phyloP scores from a whole-genome alignment of 2,329 filamentous ascomycete genomes.

The Bipolaris oryzae region DNA sequence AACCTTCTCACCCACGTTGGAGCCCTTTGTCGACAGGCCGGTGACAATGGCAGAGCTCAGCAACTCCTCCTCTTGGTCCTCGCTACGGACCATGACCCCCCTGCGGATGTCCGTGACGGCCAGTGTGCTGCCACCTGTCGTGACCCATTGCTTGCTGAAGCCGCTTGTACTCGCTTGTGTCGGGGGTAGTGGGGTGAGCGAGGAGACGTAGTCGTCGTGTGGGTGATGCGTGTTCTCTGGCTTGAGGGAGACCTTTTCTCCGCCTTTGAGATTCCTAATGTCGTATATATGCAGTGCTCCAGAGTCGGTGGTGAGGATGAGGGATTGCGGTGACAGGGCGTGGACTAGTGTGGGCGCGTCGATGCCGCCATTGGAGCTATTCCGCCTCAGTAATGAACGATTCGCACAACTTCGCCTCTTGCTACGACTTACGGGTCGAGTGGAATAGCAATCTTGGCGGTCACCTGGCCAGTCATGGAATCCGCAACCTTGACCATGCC shows the following conservation, averaged over 20 bases:
- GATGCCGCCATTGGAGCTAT: conserved; percentile 53
- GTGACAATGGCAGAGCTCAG: conserved; percentile 80
- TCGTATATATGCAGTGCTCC: conserved; percentile 89
- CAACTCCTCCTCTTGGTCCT: conserved; percentile 93
- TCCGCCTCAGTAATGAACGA: conserved; percentile 16
- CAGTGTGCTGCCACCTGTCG: conserved; percentile 87
- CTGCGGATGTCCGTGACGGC: conserved; percentile 87
- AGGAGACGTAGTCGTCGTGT: conserved; percentile 92
- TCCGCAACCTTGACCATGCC: conserved; percentile 67
- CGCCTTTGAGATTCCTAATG: conserved; percentile 62
- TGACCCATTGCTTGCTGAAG: conserved; percentile 93
- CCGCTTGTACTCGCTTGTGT: conserved; percentile 82
- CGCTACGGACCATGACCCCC: conserved; percentile 84
- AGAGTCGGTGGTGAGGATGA: conserved; percentile 89
- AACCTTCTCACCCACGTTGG: conserved; percentile 74
- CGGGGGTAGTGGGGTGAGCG: conserved; percentile 80
- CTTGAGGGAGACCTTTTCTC: conserved; percentile 57
- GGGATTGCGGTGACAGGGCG: conserved; percentile 81
- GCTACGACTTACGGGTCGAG: conserved; percentile 44
- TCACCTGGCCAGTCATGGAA: conserved; percentile 67
- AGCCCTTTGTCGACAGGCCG: conserved; percentile 72
- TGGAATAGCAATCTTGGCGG: conserved; percentile 82
- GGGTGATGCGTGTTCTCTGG: conserved; percentile 80
- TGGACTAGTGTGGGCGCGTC: conserved; percentile 84
- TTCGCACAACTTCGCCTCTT: not conserved